Evolutionary conservation across 768 basidiomycete species (phyloP).

Genomic region (Phylloporus arenicola): DNA sequence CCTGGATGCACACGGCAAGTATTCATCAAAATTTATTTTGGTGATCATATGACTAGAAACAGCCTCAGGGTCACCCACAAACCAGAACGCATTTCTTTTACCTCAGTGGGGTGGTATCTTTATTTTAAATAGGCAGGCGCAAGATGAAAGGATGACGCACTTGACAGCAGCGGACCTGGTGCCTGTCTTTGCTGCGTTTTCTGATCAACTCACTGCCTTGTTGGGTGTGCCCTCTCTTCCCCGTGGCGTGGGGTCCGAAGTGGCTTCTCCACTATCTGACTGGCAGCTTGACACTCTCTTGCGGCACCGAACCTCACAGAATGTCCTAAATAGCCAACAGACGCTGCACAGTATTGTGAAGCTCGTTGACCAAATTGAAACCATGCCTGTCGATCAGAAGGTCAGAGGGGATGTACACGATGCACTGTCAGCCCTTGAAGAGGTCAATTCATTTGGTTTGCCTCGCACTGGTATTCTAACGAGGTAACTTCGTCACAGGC

Average conservation of each 20-base stretch:
- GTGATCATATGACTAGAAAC: conserved; percentile 8
- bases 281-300: conserved; percentile 84
- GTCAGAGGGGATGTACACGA: conserved; percentile 69
- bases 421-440: conserved; percentile 66
- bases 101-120: conserved; percentile 94
- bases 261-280: conserved; percentile 38
- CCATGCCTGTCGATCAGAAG: conserved; percentile 84
- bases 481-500: conserved; percentile 15
- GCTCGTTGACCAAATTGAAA: conserved; percentile 77
- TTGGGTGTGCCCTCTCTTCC: conserved; percentile 73
- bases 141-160: conserved; percentile 20
- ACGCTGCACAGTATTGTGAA: conserved; percentile 79
- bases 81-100: conserved; percentile 71
- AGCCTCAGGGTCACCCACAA: conserved; percentile 40
- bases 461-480: conserved; percentile 7
- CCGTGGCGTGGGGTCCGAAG: conserved; percentile 33
- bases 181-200: conserved; percentile 57
- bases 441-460: conserved; percentile 39
- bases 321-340: conserved; percentile 59
- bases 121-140: conserved; percentile 55
- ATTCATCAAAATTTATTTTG: conserved; percentile 1
- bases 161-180: conserved; percentile 41
- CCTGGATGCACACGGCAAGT: conserved; percentile 47
- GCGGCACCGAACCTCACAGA: conserved; percentile 65
- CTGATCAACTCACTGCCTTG: conserved; percentile 68